A percentile compares a stretch with the other conserved stretches of the same genome.
Evolutionary conservation across 1,284 basidiomycete genomes (phyloP).

Genomic region (Abortiporus biennis): DNA sequence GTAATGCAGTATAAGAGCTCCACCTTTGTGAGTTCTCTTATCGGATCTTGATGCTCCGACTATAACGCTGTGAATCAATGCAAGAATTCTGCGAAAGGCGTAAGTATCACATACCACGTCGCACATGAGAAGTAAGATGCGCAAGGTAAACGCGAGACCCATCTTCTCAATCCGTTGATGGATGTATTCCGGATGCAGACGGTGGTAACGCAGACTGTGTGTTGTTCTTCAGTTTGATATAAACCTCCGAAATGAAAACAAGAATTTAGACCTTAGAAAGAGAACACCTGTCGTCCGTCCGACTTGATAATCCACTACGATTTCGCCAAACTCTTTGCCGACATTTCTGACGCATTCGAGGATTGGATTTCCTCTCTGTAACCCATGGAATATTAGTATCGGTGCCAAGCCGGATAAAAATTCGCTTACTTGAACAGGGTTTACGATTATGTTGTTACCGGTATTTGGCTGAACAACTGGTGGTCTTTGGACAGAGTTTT

Average conservation of each 20-base stretch:
- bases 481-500: conserved; percentile 31
- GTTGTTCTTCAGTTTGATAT: no score
- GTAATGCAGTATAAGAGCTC: not conserved
- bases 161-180: conserved; percentile 87
- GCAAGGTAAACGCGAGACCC: conserved; percentile 73
- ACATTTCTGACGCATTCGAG: conserved; percentile 83
- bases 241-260: no score
- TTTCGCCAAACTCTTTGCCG: conserved; percentile 93
- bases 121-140: conserved; percentile 88
- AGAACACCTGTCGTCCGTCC: conserved; percentile 92
- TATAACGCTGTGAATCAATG: conserved; percentile 40
- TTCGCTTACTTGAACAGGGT: conserved; percentile 46
- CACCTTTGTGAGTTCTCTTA: conserved; percentile 89
- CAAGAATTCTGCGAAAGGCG: not conserved
- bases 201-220: conserved; percentile 85
- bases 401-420: not conserved
- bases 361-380: conserved; percentile 83
- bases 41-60: conserved; percentile 79
- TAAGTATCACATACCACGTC: conserved; percentile 67
- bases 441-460: conserved; percentile 77
- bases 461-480: conserved; percentile 64
- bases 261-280: conserved; percentile 68
- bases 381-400: not conserved
- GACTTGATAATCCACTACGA: conserved; percentile 92
- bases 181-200: conserved; percentile 97